A percentile compares a stretch with the other conserved stretches of the same genome.
Evolutionary conservation across 257 asterid species (phyloP).

Genomic region (Rubia yunnanensis): DNA sequence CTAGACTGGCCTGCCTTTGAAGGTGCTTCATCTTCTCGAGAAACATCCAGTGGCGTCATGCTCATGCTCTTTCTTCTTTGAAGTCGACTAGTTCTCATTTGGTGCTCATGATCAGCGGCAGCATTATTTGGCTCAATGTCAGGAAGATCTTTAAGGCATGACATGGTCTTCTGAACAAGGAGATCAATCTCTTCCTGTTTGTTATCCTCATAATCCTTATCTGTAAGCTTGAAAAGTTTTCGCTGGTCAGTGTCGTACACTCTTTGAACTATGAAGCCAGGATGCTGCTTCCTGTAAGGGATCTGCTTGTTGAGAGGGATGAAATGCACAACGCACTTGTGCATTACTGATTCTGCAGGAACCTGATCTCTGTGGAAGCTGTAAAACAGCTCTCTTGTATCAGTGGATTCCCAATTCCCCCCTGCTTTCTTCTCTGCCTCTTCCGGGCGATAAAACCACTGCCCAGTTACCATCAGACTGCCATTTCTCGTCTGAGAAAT

Average conservation of each 20-base stretch:
- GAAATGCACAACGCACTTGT: slow-evolving; percentile 82
- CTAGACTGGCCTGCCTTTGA: slow-evolving; percentile 31
- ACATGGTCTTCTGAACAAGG: slow-evolving; percentile 67
- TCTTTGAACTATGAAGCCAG: slow-evolving; percentile 75
- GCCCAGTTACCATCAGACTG: slow-evolving; percentile 54
- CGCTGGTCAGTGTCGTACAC: slow-evolving; percentile 66
- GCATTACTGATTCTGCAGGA: slow-evolving; percentile 88
- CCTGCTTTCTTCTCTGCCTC: slow-evolving; percentile 65
- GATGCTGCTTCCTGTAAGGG: slow-evolving; percentile 67
- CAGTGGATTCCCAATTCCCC: slow-evolving; percentile 61
- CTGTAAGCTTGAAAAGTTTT: slow-evolving; percentile 65
- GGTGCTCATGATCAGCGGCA: slow-evolving; percentile 50
- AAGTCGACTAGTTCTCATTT: slow-evolving; percentile 44
- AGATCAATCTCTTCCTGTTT: slow-evolving; percentile 65
- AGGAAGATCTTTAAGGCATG: slow-evolving; percentile 56
- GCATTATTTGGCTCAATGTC: slow-evolving; percentile 60
- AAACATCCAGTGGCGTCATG: slow-evolving; percentile 47
- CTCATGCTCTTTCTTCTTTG: slow-evolving; percentile 41
- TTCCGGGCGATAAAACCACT: slow-evolving; percentile 94
- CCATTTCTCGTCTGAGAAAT: slow-evolving; percentile 37
- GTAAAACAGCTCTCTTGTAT: slow-evolving; percentile 66
- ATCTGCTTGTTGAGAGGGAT: slow-evolving; percentile 66
- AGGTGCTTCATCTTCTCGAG: slow-evolving; percentile 53
- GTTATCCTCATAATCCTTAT: slow-evolving; percentile 62
- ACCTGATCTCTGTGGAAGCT: slow-evolving; percentile 82